Evolutionary conservation across 768 basidiomycete genomes (phyloP).

Genomic region (Boletus reticuloceps): DNA sequence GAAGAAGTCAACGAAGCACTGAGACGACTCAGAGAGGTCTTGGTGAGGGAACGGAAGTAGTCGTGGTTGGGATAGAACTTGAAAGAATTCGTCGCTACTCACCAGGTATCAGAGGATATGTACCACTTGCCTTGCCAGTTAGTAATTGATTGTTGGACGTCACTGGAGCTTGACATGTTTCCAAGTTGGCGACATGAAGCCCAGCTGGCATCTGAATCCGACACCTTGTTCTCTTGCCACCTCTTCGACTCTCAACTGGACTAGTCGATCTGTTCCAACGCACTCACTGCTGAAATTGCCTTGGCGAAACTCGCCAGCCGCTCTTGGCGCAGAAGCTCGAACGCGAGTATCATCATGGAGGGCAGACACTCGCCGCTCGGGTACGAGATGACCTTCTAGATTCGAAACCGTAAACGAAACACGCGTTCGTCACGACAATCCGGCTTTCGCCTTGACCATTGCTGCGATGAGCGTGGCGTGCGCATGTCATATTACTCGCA

Average conservation of each 20-base stretch:
- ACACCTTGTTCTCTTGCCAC: neutral
- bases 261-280: neutral
- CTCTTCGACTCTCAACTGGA: neutral
- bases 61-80: neutral
- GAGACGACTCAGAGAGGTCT: conserved; percentile 49
- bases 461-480: conserved; percentile 1
- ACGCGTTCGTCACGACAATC: conserved; percentile 1
- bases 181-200: too few relatives aligned
- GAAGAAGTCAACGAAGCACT: conserved; percentile 76
- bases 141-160: neutral
- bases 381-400: conserved; percentile 1
- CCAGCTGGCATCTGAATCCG: too few relatives aligned
- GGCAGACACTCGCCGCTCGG: conserved; percentile 3
- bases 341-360: neutral
- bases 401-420: conserved; percentile 2
- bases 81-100: neutral
- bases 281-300: neutral
- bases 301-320: too few relatives aligned
- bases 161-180: too few relatives aligned
- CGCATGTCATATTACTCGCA: conserved; percentile 15
- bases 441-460: neutral
- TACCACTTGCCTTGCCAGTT: neutral
- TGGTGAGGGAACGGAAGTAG: conserved; percentile 26
- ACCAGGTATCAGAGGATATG: conserved; percentile 7
- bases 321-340: neutral